These are phyloP conservation scores for Tylopilus felleus DNA, from an alignment of 768 basidiomycete species.

Conservation along the genomic window DNA sequence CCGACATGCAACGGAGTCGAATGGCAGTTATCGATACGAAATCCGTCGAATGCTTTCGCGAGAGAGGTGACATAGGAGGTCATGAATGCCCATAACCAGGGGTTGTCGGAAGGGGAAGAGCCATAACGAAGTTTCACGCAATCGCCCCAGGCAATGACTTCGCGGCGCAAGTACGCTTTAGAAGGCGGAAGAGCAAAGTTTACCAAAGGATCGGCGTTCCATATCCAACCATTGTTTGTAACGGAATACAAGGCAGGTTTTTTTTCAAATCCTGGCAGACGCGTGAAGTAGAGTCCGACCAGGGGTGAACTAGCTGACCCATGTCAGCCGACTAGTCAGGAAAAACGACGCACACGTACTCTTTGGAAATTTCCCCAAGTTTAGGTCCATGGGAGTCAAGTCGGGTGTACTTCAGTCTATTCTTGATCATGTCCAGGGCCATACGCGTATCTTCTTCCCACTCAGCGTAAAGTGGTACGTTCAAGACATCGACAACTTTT, in stretches of 20 bases:
- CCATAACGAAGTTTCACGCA: slow-evolving; percentile 99
- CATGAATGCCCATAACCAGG: slow-evolving; percentile 95
- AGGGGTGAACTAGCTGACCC: slow-evolving; percentile 61
- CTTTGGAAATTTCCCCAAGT: slow-evolving; percentile 70
- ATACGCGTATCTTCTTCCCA: slow-evolving; percentile 80
- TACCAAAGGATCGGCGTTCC: slow-evolving; percentile 89
- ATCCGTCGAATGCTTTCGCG: slow-evolving; percentile 86
- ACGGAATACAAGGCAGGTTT: slow-evolving; percentile 63
- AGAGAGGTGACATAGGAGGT: slow-evolving; percentile 76
- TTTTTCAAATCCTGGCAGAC: slow-evolving; percentile 58
- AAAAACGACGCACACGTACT: slow-evolving; percentile 45
- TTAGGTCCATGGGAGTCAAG: slow-evolving; percentile 82
- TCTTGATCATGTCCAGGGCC: slow-evolving; percentile 71
- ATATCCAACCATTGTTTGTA: slow-evolving; percentile 99
- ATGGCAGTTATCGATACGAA: slow-evolving; percentile 98
- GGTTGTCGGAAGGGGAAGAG: slow-evolving; percentile 70
- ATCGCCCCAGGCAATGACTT: slow-evolving; percentile 97
- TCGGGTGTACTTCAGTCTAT: slow-evolving; percentile 75
- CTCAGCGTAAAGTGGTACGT: slow-evolving; percentile 82
- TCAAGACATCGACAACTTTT: slow-evolving; percentile 78
- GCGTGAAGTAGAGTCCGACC: slow-evolving; percentile 91
- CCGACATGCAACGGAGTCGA: slow-evolving; percentile 97
- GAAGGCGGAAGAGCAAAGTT: slow-evolving; percentile 93
- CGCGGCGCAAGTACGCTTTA: slow-evolving; percentile 91
- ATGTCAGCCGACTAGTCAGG: slow-evolving; percentile 8